phyloP scores from a whole-genome alignment of 345 rosid species.

The Rhodamnia argentea region DNA sequence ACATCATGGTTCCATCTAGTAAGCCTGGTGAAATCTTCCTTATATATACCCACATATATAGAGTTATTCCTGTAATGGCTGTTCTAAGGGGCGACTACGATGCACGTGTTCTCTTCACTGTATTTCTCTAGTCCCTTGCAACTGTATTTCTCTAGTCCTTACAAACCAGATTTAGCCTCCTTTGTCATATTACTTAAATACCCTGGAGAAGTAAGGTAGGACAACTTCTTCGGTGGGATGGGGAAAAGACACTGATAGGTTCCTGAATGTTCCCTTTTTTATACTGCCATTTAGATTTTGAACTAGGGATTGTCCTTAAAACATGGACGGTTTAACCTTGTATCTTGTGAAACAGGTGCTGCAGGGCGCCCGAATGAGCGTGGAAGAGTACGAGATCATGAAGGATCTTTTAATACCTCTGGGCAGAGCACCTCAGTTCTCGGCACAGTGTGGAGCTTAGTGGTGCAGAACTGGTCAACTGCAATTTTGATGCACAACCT shows the following conservation, averaged over 20 bases:
- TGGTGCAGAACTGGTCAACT: not conserved
- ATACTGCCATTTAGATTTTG: not conserved
- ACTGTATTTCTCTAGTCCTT: not conserved
- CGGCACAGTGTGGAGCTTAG: conserved; percentile 51
- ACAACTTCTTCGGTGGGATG: not conserved
- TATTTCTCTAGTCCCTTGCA: not conserved
- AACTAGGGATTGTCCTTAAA: not conserved
- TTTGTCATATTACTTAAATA: not conserved
- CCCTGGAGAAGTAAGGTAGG: not conserved
- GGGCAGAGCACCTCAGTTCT: conserved; percentile 66
- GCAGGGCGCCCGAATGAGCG: conserved; percentile 49
- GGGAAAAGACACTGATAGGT: not conserved
- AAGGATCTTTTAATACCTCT: conserved; percentile 69
- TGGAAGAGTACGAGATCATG: conserved; percentile 76
- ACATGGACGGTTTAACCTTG: not conserved
- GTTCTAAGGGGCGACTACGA: not conserved
- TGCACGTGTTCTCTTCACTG: not conserved
- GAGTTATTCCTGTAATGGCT: not conserved
- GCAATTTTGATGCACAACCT: not conserved
- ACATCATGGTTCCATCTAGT: not conserved
- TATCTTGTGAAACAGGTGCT: conserved; percentile 38
- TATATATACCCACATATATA: not conserved
- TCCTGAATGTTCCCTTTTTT: not conserved
- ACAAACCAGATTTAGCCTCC: not conserved
- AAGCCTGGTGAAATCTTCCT: not conserved